Conservation (phyloP, 306 rosid species). For the Vigna reflexopilosa region DNA sequence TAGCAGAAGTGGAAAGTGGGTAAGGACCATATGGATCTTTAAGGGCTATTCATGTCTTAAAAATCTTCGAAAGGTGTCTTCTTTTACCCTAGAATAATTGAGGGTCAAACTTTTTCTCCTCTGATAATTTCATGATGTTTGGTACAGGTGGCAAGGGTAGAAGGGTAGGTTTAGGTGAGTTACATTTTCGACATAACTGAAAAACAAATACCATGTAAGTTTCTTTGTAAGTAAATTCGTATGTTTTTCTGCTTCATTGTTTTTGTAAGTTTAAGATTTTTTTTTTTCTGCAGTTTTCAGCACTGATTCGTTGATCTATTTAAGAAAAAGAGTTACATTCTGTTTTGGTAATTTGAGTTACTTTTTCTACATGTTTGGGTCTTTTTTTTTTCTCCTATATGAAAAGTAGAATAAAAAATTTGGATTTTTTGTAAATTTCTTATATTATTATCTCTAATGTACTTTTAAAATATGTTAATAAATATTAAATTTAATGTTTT, state of each 20-base stretch:
- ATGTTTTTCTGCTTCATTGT: too few relatives aligned
- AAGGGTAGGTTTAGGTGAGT: neutral
- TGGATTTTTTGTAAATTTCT: too few relatives aligned
- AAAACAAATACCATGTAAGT: too few relatives aligned
- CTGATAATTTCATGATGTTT: neutral
- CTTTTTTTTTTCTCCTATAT: neutral
- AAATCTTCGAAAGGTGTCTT: slow-evolving; percentile 7
- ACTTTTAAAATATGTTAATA: too few relatives aligned
- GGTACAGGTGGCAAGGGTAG: slow-evolving; percentile 26
- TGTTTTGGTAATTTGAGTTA: neutral
- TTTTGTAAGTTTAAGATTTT: too few relatives aligned
- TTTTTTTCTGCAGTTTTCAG: too few relatives aligned
- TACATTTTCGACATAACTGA: neutral
- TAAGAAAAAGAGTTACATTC: neutral
- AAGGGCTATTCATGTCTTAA: neutral
- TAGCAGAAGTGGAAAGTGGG: slow-evolving; percentile 21
- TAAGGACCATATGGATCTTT: slow-evolving; percentile 28
- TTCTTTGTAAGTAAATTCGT: too few relatives aligned
- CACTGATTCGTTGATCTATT: too few relatives aligned
- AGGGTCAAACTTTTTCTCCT: slow-evolving; percentile 30
- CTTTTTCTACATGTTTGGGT: neutral
- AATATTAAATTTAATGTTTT: too few relatives aligned
- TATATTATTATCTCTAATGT: too few relatives aligned
- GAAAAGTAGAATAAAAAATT: neutral
- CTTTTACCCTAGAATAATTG: neutral